Evolutionary conservation across 257 asterid species (phyloP), one percentile per base, ranked within the genome.

Genomic region (Primulina eburnea): DNA sequence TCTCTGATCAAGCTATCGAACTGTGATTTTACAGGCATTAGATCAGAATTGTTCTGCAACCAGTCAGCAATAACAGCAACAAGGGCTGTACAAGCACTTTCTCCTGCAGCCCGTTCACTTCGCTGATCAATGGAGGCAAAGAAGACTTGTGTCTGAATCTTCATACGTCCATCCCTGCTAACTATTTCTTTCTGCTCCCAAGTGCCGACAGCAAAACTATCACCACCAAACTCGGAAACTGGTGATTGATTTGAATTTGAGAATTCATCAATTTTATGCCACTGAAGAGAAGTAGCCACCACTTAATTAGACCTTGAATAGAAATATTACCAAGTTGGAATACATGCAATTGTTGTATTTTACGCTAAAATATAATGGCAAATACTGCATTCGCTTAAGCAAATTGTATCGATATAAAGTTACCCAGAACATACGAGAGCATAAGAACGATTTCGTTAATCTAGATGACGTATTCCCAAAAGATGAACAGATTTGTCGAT

Each of bases 71-170:
- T 80, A 21, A 93, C 96, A 38, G 99, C 95, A 38, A 90, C 99
- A 8, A 93, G 96, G 52, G 91, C 95, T 2, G 99, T 93, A 70
- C 99, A 93, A 34, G 99, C 99, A 60, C 99, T 87, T 77, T 86
- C 99, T 32, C 99, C 97, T 1, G 97, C 94, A 10, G 97, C 99
- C 63, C 74, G 86, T 76, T 93, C 99, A n/a, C 96, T 93, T 71
- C 97, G 82, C 66, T 93, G 99, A 62, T 93, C 99, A 40, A 93
- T 93, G 69, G 99, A 89, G 62, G 99, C 99, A 69, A 90, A 87
- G 81, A 93, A 93, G 64, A 87, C 92, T 35, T 86, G 82, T 2
- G 96, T 83, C 58, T 83, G 84, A 64, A 93, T 88, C 80, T 82
- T 90, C 91, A 89, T 75, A 33, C 78, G 83, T 66, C 96, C 96